Conservation (phyloP, 2,329 filamentous ascomycete species). For the Xylaria sp. region DNA sequence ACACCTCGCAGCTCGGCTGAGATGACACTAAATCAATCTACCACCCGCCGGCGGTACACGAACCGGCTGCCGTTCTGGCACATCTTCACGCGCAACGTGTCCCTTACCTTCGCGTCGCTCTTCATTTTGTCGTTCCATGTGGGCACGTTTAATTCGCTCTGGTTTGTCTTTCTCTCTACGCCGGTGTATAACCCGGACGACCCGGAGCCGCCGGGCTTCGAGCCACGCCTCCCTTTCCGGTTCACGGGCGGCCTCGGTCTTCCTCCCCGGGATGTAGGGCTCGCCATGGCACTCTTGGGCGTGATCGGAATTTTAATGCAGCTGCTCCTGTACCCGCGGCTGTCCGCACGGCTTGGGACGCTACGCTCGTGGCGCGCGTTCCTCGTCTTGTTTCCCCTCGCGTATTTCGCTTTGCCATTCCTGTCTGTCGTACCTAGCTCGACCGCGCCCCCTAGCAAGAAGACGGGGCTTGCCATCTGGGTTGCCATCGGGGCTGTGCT, state of each 20-base stretch:
- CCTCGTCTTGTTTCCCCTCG: slow-evolving; percentile 71
- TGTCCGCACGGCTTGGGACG: slow-evolving; percentile 71
- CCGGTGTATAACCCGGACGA: slow-evolving; percentile 59
- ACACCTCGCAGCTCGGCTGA: slow-evolving; percentile 30
- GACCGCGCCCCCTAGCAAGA: slow-evolving; percentile 54
- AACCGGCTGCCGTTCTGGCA: slow-evolving; percentile 57
- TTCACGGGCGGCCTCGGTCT: slow-evolving; percentile 81
- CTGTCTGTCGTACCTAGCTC: slow-evolving; percentile 67
- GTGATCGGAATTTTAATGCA: slow-evolving; percentile 76
- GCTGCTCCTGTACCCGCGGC: slow-evolving; percentile 70
- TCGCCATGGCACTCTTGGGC: slow-evolving; percentile 78
- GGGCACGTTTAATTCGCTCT: slow-evolving; percentile 77
- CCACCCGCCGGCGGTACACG: slow-evolving; percentile 47
- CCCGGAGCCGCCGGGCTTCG: slow-evolving; percentile 40
- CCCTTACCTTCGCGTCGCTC: slow-evolving; percentile 64
- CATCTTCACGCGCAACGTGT: slow-evolving; percentile 62
- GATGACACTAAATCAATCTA: slow-evolving; percentile 13
- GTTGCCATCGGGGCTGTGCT: slow-evolving; percentile 66
- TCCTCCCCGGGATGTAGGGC: slow-evolving; percentile 71
- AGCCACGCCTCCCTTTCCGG: slow-evolving; percentile 56
- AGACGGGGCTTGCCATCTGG: slow-evolving; percentile 66
- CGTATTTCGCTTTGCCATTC: slow-evolving; percentile 73
- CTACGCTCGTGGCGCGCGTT: slow-evolving; percentile 71
- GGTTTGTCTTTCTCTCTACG: slow-evolving; percentile 78
- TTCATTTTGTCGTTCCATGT: slow-evolving; percentile 75